These are phyloP conservation scores for Arachnomyces sp. DNA, from an alignment of 2,329 filamentous ascomycete species.

Conservation along the genomic window DNA sequence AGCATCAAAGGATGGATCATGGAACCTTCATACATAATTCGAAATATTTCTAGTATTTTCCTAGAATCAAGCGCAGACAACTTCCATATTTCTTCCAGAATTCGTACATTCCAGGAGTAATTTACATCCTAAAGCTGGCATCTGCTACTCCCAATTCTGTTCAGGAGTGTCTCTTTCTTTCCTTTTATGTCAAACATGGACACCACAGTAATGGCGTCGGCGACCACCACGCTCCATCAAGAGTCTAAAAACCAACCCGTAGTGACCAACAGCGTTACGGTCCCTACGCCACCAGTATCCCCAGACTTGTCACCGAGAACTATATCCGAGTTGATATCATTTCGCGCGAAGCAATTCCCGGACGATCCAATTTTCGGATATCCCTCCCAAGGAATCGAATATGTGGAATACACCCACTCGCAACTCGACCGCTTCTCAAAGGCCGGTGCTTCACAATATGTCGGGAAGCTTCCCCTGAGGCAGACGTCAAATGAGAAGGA, in stretches of 20 bases:
- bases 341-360: slow-evolving; percentile 8
- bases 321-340: slow-evolving; percentile 12
- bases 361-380: slow-evolving; percentile 13
- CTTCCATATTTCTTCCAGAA: too few relatives aligned
- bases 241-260: background rate
- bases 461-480: slow-evolving; percentile 15
- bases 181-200: background rate
- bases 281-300: too few relatives aligned
- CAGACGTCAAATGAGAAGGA: slow-evolving; percentile 20
- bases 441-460: background rate
- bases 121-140: too few relatives aligned
- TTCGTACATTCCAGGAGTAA: too few relatives aligned
- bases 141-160: too few relatives aligned
- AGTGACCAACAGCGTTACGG: background rate
- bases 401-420: slow-evolving; percentile 12
- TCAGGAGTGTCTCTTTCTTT: background rate
- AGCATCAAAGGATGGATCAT: too few relatives aligned
- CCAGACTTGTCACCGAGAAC: slow-evolving; percentile 7
- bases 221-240: background rate
- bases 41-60: background rate
- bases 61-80: too few relatives aligned
- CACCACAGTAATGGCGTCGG: slow-evolving; percentile 1
- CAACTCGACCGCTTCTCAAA: slow-evolving; percentile 8
- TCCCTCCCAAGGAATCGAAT: slow-evolving; percentile 11
- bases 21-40: too few relatives aligned